A percentile compares a stretch with the other conserved stretches of the same genome.
phyloP scores from a whole-genome alignment of 441 rosid species.

The Eruca vesicaria region DNA sequence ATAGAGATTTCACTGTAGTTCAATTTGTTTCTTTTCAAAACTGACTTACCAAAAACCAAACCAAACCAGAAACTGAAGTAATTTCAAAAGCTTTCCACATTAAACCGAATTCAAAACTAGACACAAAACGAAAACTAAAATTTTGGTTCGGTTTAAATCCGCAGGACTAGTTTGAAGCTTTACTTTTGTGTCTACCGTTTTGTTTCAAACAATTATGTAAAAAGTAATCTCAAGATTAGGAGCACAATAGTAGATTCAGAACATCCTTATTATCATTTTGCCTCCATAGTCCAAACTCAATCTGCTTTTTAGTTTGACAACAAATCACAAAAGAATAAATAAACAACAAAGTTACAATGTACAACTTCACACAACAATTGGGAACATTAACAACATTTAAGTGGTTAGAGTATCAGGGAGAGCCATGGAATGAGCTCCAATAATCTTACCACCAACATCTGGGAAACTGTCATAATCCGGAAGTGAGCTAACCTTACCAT shows the following conservation, averaged over 20 bases:
- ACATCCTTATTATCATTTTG: not conserved
- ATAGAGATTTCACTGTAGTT: too few relatives aligned
- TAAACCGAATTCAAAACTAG: not conserved
- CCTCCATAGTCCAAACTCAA: slow-evolving; percentile 6
- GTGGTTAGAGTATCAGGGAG: slow-evolving; percentile 81
- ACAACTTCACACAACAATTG: slow-evolving; percentile 27
- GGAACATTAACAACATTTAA: slow-evolving; percentile 7
- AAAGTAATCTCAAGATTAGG: not conserved
- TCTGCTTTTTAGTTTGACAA: slow-evolving; percentile 4
- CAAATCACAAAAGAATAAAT: slow-evolving; percentile 22
- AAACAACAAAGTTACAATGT: slow-evolving; percentile 27
- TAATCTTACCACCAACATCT: slow-evolving; percentile 80
- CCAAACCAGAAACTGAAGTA: not conserved
- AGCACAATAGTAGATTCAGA: not conserved
- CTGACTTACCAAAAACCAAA: not conserved
- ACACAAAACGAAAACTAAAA: not conserved
- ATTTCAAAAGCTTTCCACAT: not conserved
- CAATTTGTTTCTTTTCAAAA: too few relatives aligned
- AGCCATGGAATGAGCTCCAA: slow-evolving; percentile 57
- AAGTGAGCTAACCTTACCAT: slow-evolving; percentile 58
- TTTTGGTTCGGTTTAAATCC: not conserved
- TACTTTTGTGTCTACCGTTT: not conserved
- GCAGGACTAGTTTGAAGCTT: not conserved
- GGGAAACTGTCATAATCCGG: slow-evolving; percentile 70
- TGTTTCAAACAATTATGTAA: not conserved